Evolutionary conservation across 2,329 filamentous ascomycete genomes (phyloP), one percentile per base, ranked within the genome.

Genomic region (Dryadomyces sulphureus): DNA sequence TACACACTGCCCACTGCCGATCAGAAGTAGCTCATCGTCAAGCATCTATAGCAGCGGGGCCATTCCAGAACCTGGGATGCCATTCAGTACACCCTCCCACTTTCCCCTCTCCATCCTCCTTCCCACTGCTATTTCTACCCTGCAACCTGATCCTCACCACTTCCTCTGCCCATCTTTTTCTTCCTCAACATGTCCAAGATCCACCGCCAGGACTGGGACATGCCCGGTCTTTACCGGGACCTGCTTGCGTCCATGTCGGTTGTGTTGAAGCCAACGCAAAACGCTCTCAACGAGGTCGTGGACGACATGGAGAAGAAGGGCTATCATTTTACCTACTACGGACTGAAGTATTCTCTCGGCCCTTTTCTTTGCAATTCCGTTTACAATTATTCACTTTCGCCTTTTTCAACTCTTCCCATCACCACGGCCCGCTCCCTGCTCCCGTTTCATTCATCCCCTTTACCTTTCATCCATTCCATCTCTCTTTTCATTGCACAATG

Each of bases 191-290:
- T 45, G 43, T n/a, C 43, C 12, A 36, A 3, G 21, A n/a, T 17
- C 45, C 49, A 24, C 52, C 43, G 45, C 12, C 45, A 55, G 52
- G 60, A 56, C 30, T 73, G 69, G 68, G 62, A 62, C 24, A 54
- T 49, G 1, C 50, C 60, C 5, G 56, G 58, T 8, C 60, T 64
- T 17, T 67, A 72, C 40, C 57, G 66, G 48, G 65, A 67, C 36
- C 63, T 73, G 38, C 59, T 73, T 32, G 47, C 64, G 7, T 62
- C 61, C 24, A 48, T 72, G 21, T 54, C 66, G n/a, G 58, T 61
- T 22, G 55, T 62, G 7, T 51, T 65, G 45, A 62, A 58, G 34
- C 59, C 65, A 2, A 55, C 50, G 2, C 35, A 50, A 0, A 54
- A 54, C 1, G 58, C 65, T 11, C 64, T 60, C 43, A 49, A 50